phyloP scores from a whole-genome alignment of 345 rosid genomes.

The Isatis tinctoria region DNA sequence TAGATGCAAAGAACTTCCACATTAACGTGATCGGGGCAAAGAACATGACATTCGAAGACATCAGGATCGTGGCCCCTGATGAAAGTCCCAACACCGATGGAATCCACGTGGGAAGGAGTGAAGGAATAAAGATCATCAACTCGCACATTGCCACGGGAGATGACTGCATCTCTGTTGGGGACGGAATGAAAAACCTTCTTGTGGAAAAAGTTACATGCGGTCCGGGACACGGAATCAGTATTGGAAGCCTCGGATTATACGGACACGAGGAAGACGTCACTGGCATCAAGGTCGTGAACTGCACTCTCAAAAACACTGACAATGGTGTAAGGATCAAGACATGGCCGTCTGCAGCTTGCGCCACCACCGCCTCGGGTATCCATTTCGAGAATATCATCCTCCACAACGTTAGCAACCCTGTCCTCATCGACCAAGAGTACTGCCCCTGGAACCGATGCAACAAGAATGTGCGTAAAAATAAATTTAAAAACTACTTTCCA shows the following conservation, averaged over 20 bases:
- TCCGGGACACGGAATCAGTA: conserved; percentile 61
- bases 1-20: conserved; percentile 56
- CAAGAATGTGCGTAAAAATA: conserved; percentile 8
- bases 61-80: conserved; percentile 37
- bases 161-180: conserved; percentile 65
- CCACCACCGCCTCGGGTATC: conserved; percentile 36
- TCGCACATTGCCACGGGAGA: conserved; percentile 55
- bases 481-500: background rate
- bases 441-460: conserved; percentile 32
- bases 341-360: conserved; percentile 42
- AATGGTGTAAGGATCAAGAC: conserved; percentile 85
- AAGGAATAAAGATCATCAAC: conserved; percentile 36
- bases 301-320: conserved; percentile 46
- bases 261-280: conserved; percentile 48
- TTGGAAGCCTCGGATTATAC: conserved; percentile 73
- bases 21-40: conserved; percentile 43
- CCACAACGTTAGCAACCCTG: conserved; percentile 55
- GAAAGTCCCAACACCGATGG: conserved; percentile 62
- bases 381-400: conserved; percentile 46
- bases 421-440: conserved; percentile 60
- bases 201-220: conserved; percentile 55
- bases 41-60: conserved; percentile 36
- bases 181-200: conserved; percentile 44
- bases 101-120: conserved; percentile 63
- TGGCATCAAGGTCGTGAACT: conserved; percentile 42